A percentile compares a stretch with the other conserved stretches of the same genome.
Evolutionary conservation across 768 basidiomycete genomes (phyloP).

Genomic region (Inosperma sp.): DNA sequence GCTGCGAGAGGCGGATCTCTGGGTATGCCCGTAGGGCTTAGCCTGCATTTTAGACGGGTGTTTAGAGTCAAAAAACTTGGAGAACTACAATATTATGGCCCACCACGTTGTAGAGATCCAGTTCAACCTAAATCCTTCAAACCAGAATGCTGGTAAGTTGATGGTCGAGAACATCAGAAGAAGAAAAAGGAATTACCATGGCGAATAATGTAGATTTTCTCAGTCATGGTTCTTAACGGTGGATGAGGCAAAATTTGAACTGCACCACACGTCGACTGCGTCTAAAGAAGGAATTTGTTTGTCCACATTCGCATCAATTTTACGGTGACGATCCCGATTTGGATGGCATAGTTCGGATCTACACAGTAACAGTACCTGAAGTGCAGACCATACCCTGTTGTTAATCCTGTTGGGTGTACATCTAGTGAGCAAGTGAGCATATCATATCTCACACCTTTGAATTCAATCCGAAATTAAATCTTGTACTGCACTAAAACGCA

Average conservation of each 20-base stretch:
- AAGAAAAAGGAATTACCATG: slow-evolving; percentile 47
- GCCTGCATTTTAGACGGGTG: slow-evolving; percentile 37
- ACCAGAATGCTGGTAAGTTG: slow-evolving; percentile 6
- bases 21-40: slow-evolving; percentile 59
- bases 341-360: too few species aligned
- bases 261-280: too few species aligned
- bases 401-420: too few species aligned
- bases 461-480: too few species aligned
- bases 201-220: slow-evolving; percentile 64
- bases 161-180: neutral
- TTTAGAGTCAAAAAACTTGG: neutral
- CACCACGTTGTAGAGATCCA: slow-evolving; percentile 68
- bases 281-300: too few species aligned
- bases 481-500: too few species aligned
- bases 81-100: slow-evolving; percentile 19
- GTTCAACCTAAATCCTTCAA: slow-evolving; percentile 66
- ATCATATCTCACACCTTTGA: too few species aligned
- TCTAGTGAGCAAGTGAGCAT: too few species aligned
- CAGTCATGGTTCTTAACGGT: slow-evolving; percentile 43
- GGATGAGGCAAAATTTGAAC: slow-evolving; percentile 4
- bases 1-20: slow-evolving; percentile 72
- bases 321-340: too few species aligned
- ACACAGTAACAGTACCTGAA: too few species aligned
- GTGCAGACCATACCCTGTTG: too few species aligned
- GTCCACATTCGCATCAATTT: too few species aligned